These are phyloP conservation scores for Calonectria fujianensis DNA, from an alignment of 2,329 filamentous ascomycete species.

Conservation along the genomic window DNA sequence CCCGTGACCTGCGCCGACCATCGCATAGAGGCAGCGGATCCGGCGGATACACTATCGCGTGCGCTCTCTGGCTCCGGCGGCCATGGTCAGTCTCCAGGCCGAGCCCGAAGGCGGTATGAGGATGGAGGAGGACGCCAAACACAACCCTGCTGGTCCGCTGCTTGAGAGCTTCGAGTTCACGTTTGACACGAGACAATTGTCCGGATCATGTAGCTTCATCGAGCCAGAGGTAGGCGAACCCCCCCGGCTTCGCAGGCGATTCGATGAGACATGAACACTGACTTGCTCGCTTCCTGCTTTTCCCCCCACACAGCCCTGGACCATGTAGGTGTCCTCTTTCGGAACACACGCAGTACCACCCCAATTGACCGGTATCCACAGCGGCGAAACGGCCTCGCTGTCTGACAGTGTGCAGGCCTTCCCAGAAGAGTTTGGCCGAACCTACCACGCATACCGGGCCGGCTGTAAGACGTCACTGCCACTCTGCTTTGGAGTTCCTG, in stretches of 20 bases:
- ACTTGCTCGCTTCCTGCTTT: background rate
- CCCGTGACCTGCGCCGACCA: background rate
- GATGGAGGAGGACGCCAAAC: no score
- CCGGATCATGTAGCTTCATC: constrained; percentile 27
- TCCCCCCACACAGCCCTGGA: constrained; percentile 2
- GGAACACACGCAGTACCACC: background rate
- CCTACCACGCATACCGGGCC: constrained; percentile 67
- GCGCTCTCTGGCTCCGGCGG: background rate
- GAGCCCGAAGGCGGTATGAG: background rate
- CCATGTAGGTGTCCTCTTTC: constrained; percentile 30
- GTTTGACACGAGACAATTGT: background rate
- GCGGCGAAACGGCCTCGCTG: constrained; percentile 37
- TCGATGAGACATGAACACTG: background rate
- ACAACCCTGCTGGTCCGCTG: background rate
- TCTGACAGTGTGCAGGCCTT: constrained; percentile 61
- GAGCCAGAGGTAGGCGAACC: constrained; percentile 22
- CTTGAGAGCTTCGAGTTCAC: constrained; percentile 21
- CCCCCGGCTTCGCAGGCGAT: background rate
- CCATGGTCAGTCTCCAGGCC: background rate
- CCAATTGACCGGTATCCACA: constrained; percentile 18
- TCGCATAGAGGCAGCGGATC: background rate
- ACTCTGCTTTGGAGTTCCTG: background rate
- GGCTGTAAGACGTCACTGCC: constrained; percentile 61
- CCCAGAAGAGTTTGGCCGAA: constrained; percentile 64
- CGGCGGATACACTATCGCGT: background rate